A percentile compares a stretch with the other conserved stretches of the same genome.
These are phyloP conservation scores for Rhodotorula kratochvilovae DNA, from an alignment of 768 basidiomycete species.

Conservation along the genomic window DNA sequence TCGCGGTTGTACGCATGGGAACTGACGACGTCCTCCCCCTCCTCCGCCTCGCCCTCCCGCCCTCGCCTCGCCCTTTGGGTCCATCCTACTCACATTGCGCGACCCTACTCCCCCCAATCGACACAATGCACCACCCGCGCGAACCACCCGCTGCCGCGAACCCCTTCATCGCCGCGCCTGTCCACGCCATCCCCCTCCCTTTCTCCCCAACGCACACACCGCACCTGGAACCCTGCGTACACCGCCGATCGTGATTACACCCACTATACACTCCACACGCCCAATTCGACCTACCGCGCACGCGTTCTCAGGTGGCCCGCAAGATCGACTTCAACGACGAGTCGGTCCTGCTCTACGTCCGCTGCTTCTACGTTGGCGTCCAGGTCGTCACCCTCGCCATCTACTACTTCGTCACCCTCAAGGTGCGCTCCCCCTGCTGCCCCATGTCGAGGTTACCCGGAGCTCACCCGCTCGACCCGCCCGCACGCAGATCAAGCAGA, in stretches of 20 bases:
- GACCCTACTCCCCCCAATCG: neutral
- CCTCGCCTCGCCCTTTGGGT: neutral
- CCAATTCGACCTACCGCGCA: neutral
- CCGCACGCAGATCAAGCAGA: conserved; percentile 69
- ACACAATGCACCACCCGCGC: neutral
- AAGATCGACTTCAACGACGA: conserved; percentile 89
- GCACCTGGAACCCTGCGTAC: neutral
- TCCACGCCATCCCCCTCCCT: neutral
- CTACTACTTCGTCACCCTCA: conserved; percentile 74
- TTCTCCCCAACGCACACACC: neutral
- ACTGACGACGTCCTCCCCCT: conserved; percentile 43
- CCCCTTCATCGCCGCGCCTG: neutral
- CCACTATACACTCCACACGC: too few relatives aligned
- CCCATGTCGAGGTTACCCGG: too few relatives aligned
- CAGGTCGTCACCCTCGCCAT: conserved; percentile 66
- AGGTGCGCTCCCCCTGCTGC: conserved; percentile 51
- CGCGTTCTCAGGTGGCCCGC: conserved; percentile 64
- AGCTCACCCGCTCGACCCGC: neutral
- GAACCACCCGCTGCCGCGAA: neutral
- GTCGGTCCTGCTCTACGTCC: conserved; percentile 70
- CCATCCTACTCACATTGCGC: too few relatives aligned
- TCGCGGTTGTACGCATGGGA: neutral
- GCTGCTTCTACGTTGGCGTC: conserved; percentile 71
- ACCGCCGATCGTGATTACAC: too few relatives aligned
- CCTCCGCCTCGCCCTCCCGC: conserved; percentile 8